Conservation (phyloP, 352 stramenopile species). For the Globisporangium camurandrum region DNA sequence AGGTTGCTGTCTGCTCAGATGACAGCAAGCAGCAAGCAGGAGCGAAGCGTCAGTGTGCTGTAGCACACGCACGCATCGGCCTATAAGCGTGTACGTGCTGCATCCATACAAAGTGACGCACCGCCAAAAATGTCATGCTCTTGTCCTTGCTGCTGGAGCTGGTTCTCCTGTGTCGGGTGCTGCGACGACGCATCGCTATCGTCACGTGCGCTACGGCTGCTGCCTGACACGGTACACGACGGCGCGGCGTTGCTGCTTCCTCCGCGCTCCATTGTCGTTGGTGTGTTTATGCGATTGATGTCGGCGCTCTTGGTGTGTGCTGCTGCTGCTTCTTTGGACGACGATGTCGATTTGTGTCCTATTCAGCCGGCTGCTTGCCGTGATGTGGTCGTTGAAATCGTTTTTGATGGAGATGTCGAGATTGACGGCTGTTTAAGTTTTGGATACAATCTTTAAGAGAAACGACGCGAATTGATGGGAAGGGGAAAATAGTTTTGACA, state of each 20-base stretch:
- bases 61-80: not conserved
- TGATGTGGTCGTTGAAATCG: no score
- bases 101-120: no score
- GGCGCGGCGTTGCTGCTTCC: constrained; percentile 9
- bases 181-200: not conserved
- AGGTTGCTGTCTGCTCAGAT: constrained; percentile 55
- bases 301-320: not conserved
- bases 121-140: constrained; percentile 85
- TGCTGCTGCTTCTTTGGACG: not conserved
- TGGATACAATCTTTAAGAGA: no score
- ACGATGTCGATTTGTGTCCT: no score
- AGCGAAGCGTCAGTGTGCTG: not conserved
- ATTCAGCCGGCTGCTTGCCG: no score
- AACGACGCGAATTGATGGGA: no score
- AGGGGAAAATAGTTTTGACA: no score
- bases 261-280: constrained; percentile 5
- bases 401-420: no score
- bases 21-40: not conserved
- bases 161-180: not conserved
- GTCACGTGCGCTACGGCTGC: not conserved
- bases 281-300: constrained; percentile 4
- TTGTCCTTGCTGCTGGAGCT: not conserved
- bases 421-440: no score
- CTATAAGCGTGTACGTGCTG: not conserved
- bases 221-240: not conserved